These are phyloP conservation scores for Rhodotorula sp. DNA, from an alignment of 1,284 basidiomycete genomes.

Conservation along the genomic window DNA sequence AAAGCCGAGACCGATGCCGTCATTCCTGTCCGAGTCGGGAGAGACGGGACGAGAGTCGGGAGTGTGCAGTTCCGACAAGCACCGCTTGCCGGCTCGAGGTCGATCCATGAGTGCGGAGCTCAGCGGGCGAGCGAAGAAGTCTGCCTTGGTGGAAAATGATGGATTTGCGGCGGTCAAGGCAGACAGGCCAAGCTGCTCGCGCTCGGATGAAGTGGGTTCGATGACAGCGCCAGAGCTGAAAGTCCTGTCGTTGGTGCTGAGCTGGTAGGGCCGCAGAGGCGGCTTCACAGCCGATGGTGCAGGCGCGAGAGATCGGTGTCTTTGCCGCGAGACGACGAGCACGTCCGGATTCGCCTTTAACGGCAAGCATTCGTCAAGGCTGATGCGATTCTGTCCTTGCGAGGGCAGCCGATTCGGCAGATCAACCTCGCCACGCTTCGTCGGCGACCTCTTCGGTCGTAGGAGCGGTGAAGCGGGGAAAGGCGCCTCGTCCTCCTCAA, in stretches of 20 bases:
- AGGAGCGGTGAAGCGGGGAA: background rate
- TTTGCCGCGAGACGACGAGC: constrained; percentile 6
- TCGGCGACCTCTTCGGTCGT: constrained; percentile 4
- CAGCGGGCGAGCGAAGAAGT: background rate
- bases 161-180: background rate
- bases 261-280: background rate
- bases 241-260: constrained; percentile 1
- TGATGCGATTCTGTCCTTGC: background rate
- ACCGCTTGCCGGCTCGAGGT: constrained; percentile 34
- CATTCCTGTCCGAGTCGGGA: constrained; percentile 25
- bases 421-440: constrained; percentile 2
- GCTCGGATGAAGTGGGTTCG: constrained; percentile 13
- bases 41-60: constrained; percentile 12
- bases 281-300: background rate
- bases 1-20: constrained; percentile 44
- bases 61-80: constrained; percentile 38
- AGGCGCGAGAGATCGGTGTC: background rate
- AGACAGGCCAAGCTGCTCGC: constrained; percentile 9
- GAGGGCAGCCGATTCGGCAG: constrained; percentile 8
- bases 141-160: background rate
- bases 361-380: constrained; percentile 4
- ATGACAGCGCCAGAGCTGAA: constrained; percentile 8
- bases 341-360: background rate
- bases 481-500: constrained; percentile 37
- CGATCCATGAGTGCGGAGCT: background rate